Evolutionary conservation across 73 alveolate species (phyloP).

Genomic region (Paramecium biaurelia): DNA sequence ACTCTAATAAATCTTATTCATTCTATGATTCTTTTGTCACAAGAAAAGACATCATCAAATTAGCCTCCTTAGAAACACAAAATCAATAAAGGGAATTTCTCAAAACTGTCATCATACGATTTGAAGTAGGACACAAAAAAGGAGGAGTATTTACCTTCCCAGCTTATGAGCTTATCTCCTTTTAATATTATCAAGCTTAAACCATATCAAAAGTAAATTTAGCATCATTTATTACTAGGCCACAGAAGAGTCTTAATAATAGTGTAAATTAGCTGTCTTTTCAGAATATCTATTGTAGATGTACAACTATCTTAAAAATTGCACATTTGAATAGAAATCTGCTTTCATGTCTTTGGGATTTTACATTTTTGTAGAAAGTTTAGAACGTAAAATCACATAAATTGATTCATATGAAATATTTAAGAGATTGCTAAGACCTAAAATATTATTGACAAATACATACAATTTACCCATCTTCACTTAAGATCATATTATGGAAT

Average conservation of each 20-base stretch:
- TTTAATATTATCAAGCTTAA: background rate
- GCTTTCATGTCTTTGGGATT: background rate
- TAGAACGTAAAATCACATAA: conserved; percentile 37
- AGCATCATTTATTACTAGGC: background rate
- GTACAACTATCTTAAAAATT: background rate
- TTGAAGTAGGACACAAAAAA: background rate
- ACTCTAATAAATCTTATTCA: background rate
- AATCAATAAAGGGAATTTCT: background rate
- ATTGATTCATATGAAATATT: conserved; percentile 46
- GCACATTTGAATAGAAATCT: conserved; percentile 14
- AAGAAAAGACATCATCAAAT: background rate
- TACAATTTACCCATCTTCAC: background rate
- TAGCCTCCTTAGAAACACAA: background rate
- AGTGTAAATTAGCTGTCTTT: background rate
- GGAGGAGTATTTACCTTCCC: background rate
- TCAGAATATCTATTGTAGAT: conserved; percentile 5
- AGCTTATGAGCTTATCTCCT: background rate
- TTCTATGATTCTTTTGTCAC: background rate
- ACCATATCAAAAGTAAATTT: conserved; percentile 19
- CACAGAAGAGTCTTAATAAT: conserved; percentile 18
- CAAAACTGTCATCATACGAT: background rate
- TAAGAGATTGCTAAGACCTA: background rate
- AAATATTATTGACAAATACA: background rate
- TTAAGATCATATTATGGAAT: background rate
- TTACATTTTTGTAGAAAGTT: conserved; percentile 19